Base-by-base conservation (phyloP, 2,329 filamentous ascomycete species). In the Talaromyces amestolkiae region DNA sequence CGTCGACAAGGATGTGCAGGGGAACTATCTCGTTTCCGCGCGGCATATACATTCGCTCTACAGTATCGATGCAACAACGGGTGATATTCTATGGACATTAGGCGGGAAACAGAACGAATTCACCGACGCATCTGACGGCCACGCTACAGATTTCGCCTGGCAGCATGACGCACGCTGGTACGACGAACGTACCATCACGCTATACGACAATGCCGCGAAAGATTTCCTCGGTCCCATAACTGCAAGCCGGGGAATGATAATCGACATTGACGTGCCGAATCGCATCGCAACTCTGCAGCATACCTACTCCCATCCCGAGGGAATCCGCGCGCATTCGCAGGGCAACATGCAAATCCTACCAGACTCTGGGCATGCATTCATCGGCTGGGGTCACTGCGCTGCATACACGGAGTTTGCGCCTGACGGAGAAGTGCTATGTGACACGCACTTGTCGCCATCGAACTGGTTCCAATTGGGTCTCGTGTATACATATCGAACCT, bases 381-480 rank as follows among this genome's bases (percentile, higher is more conserved):
- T 41, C 37, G 37, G 37, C 37, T 41, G 37, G 37, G 37, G 37
- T 15, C 37, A 41, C 37, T 41, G 37, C 37, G 37, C 37, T 15
- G 37, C 37, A 3, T 81, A 80, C 62, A 83, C 79, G 13, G 84
- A 87, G 69, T 85, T 83, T 68, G 77, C 77, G 0, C 69, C 75
- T 1, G 79, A 82, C 17, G 85, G 85, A 13, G 74, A 79, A 9
- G 72, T 83, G 3, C 76, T 87, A 22, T 86, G 86, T 77, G 83
- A 87, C 66, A 79, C 76, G 3, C 83, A 84, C 70, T 76, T 86
- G 70, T 79, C 69, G 56, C 72, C 61, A 64, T 80, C 67, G 74
- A 72, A 65, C 71, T 73, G 69, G 72, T 72, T 71, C 73, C 56
- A 75, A 69, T 69, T 72, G 37, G 71, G 71, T 2, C 68, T 72